Conservation (phyloP, 768 basidiomycete species). For the Suillus placidus region DNA sequence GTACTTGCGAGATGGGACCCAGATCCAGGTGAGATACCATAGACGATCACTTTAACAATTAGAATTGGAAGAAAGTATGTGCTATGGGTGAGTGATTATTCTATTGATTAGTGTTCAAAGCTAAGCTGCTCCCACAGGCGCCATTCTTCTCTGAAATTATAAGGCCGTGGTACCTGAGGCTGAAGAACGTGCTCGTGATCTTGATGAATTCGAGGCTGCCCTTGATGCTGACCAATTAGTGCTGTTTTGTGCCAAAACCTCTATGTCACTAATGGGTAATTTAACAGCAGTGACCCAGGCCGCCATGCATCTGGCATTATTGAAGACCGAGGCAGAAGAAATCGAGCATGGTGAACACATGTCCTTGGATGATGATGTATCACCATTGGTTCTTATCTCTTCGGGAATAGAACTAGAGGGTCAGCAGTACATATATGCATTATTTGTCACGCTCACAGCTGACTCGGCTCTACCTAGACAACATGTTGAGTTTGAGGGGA, state of each 20-base stretch:
- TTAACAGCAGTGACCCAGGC: conserved; percentile 16
- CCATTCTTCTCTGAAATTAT: conserved; percentile 7
- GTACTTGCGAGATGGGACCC: conserved; percentile 39
- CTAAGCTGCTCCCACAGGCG: background rate
- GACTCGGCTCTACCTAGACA: background rate
- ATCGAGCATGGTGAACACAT: background rate
- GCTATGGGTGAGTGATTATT: conserved; percentile 23
- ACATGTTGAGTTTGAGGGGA: background rate
- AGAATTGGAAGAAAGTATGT: conserved; percentile 36
- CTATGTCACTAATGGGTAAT: conserved; percentile 14
- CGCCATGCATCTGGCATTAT: conserved; percentile 23
- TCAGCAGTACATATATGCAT: conserved; percentile 30
- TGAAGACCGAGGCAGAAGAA: conserved; percentile 23
- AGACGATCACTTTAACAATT: conserved; percentile 37
- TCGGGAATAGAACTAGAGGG: conserved; percentile 38
- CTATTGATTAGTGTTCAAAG: background rate
- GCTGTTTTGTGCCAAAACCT: too few relatives aligned
- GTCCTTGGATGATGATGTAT: conserved; percentile 11
- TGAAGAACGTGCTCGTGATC: background rate
- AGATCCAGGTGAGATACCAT: conserved; percentile 35
- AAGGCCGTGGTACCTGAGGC: background rate
- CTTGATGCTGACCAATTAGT: background rate
- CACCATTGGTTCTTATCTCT: conserved; percentile 30
- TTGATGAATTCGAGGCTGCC: background rate
- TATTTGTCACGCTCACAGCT: background rate